phyloP scores from a whole-genome alignment of 2,329 filamentous ascomycete genomes.

The Pseudocercospora macadamiae region DNA sequence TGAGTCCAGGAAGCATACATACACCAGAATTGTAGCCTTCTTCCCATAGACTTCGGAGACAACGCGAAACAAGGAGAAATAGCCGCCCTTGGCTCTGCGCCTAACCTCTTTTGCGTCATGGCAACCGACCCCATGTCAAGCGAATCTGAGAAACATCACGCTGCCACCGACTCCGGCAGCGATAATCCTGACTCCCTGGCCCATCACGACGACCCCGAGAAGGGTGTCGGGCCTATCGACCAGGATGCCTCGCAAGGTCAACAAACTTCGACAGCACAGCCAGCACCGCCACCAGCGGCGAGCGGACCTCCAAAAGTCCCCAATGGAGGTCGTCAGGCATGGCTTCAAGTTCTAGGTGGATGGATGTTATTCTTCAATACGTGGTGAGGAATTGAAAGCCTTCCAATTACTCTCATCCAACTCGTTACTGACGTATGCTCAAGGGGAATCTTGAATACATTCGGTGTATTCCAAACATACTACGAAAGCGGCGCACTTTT shows the following conservation, averaged over 20 bases:
- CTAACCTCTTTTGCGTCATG: background rate
- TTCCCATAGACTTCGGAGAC: background rate
- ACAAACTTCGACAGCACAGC: background rate
- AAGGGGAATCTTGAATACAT: constrained; percentile 48
- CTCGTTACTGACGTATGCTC: too few species aligned
- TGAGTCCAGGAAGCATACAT: too few species aligned
- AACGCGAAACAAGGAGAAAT: background rate
- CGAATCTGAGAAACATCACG: constrained; percentile 6
- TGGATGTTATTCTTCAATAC: constrained; percentile 54
- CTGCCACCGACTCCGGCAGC: background rate
- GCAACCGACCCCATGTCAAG: background rate
- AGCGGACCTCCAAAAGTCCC: constrained; percentile 18
- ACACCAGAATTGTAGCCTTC: too few species aligned
- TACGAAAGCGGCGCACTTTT: constrained; percentile 49
- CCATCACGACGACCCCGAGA: background rate
- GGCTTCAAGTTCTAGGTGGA: constrained; percentile 51
- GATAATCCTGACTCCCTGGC: constrained; percentile 3
- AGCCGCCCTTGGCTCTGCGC: background rate
- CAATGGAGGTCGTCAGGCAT: constrained; percentile 50
- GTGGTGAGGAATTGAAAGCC: constrained; percentile 35
- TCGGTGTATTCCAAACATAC: constrained; percentile 54
- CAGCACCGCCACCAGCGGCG: background rate
- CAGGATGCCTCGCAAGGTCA: background rate
- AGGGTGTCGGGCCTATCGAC: background rate
- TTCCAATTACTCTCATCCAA: too few species aligned